Base-by-base conservation (phyloP, 768 basidiomycete species). In the Leucocoprinus leucothites region DNA sequence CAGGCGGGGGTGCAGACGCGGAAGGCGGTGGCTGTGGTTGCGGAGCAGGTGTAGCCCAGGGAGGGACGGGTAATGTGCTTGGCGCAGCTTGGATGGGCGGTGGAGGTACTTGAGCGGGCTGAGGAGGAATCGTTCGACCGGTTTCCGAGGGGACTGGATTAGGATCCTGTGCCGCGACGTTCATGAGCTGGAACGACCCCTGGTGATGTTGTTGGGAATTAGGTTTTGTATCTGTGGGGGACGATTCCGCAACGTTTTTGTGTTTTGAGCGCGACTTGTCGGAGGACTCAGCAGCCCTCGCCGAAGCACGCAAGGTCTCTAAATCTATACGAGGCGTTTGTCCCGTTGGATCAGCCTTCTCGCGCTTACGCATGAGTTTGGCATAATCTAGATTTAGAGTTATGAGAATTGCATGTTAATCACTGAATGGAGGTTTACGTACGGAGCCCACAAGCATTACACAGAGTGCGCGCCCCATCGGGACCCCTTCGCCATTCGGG, bases 401-500 rank as follows among this genome's bases (percentile, higher is more conserved):
- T 35, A 28, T 42, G 40, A 22, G 53, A 36, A 48, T 22, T 48
- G 38, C 19, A 52, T 16, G 18, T 31, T 55, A 42, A n/a, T 11
- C 25, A n/a, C 26, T 48, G 57, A n/a, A n/a, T 21, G 41, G 53
- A 48, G 51, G 50, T 58, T 31, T 28, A 84, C 87, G 66, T 67
- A 92, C 90, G 90, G 61, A 92, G 71, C 28, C 90, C 90, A 70
- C 90, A 92, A 41, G 90, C 90, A 66, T 91, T 92, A 65, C 90
- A 92, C 62, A 92, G 66, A 7, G 90, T 92, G 64, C 90, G 73
- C 22, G 90, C 89, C 3, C 90, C 90, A 64, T 91, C 90, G 2
- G 90, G 90, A 14, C 90, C 90, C 22, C 89, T 80, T 51, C 90
- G 71, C 90, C 90, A 92, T 67, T 92, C 90, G n/a, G 90, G 90